Conservation (phyloP, 1,284 basidiomycete species). For the Phaffia rhodozyma region DNA sequence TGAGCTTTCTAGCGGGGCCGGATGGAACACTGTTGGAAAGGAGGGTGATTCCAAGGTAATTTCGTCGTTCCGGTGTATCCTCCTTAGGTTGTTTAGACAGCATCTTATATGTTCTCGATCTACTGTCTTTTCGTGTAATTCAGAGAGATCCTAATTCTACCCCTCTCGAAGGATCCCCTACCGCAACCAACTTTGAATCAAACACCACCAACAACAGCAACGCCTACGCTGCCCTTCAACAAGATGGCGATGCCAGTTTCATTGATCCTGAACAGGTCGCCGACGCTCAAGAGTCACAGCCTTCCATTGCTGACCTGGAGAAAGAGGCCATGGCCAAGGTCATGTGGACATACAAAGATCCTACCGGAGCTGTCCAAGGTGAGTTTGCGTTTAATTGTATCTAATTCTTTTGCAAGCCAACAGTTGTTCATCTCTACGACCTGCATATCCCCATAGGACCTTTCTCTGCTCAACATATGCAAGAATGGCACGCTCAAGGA, state of each 20-base stretch:
- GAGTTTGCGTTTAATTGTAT: slow-evolving; percentile 19
- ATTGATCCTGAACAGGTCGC: not conserved
- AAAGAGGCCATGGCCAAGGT: slow-evolving; percentile 43
- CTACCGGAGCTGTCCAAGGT: slow-evolving; percentile 80
- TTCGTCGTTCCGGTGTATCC: not conserved
- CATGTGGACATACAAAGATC: slow-evolving; percentile 87
- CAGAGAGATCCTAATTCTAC: not conserved
- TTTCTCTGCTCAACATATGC: slow-evolving; percentile 82
- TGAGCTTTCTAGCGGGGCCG: slow-evolving; percentile 8
- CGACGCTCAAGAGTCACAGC: not conserved
- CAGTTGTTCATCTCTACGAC: not conserved
- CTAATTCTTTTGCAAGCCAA: not conserved
- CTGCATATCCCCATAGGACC: slow-evolving; percentile 49
- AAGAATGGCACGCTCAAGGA: slow-evolving; percentile 85
- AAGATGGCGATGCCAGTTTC: slow-evolving; percentile 19
- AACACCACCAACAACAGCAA: slow-evolving; percentile 12
- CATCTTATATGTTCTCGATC: not conserved
- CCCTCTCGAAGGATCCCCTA: not conserved
- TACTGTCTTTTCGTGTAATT: too few relatives aligned
- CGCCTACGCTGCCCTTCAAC: slow-evolving; percentile 18
- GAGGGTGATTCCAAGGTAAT: not conserved
- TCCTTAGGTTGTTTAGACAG: not conserved
- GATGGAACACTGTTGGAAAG: slow-evolving; percentile 14
- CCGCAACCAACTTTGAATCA: slow-evolving; percentile 14
- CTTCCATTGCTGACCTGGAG: slow-evolving; percentile 24